phyloP scores from a whole-genome alignment of 2,329 filamentous ascomycete species.

The Neofusicoccum ribis region DNA sequence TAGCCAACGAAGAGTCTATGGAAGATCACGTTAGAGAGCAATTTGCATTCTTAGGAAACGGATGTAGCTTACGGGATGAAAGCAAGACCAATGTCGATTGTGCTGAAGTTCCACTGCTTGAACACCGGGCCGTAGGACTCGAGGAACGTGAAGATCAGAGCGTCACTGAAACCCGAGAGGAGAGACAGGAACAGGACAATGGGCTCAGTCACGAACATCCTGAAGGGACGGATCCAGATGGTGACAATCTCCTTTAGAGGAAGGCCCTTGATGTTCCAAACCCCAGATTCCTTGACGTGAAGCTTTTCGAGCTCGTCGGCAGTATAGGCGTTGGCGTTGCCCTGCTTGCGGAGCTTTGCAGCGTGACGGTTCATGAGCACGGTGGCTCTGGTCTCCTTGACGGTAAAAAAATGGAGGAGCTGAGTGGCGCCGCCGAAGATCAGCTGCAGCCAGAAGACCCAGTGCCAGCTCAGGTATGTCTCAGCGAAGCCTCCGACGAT shows the following conservation, averaged over 20 bases:
- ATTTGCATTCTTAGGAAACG: background rate
- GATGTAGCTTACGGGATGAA: slow-evolving; percentile 54
- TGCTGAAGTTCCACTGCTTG: slow-evolving; percentile 63
- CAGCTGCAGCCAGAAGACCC: slow-evolving; percentile 80
- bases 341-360: slow-evolving; percentile 66
- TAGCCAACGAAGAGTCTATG: slow-evolving; percentile 63
- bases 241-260: slow-evolving; percentile 45
- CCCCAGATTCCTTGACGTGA: slow-evolving; percentile 22
- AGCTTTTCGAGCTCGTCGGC: slow-evolving; percentile 63
- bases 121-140: slow-evolving; percentile 70
- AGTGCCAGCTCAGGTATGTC: slow-evolving; percentile 59
- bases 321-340: slow-evolving; percentile 64
- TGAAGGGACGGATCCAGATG: slow-evolving; percentile 66
- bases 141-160: slow-evolving; percentile 75
- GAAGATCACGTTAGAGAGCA: background rate
- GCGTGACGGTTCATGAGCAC: slow-evolving; percentile 76
- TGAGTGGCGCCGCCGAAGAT: slow-evolving; percentile 73
- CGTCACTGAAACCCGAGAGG: slow-evolving; percentile 71
- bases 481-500: slow-evolving; percentile 57
- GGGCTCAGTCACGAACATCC: slow-evolving; percentile 72
- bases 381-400: slow-evolving; percentile 74
- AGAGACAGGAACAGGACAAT: slow-evolving; percentile 71
- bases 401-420: slow-evolving; percentile 63
- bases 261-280: slow-evolving; percentile 32
- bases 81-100: slow-evolving; percentile 57